These are phyloP conservation scores for Tricholomella constricta DNA, from an alignment of 768 basidiomycete species.

Conservation along the genomic window DNA sequence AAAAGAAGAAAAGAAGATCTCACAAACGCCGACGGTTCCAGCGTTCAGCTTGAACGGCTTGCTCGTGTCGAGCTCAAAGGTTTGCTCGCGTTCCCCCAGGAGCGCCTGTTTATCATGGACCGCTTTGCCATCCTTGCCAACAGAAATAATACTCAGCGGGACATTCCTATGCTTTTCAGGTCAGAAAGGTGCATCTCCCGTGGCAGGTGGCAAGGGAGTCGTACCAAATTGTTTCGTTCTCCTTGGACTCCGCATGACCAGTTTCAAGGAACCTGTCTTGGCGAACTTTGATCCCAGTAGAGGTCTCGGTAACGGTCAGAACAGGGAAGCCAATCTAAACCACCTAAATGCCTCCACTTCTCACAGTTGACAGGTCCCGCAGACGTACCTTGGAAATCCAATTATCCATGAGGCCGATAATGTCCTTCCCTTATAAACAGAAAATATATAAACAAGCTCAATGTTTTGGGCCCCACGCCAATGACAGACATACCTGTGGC, in stretches of 20 bases:
- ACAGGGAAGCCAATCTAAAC: slow-evolving; percentile 80
- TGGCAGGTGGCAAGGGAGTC: neutral
- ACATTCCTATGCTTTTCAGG: slow-evolving; percentile 57
- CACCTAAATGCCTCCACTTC: neutral
- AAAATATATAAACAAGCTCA: neutral
- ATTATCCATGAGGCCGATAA: slow-evolving; percentile 82
- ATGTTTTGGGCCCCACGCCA: neutral
- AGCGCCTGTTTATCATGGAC: slow-evolving; percentile 62
- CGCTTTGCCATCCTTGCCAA: slow-evolving; percentile 57
- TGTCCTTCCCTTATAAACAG: slow-evolving; percentile 51
- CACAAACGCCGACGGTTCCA: slow-evolving; percentile 87
- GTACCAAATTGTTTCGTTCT: slow-evolving; percentile 89
- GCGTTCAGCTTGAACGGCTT: slow-evolving; percentile 90
- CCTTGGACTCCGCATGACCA: slow-evolving; percentile 73
- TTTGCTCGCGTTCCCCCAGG: slow-evolving; percentile 67
- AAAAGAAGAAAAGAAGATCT: slow-evolving; percentile 30
- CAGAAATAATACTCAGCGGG: slow-evolving; percentile 73
- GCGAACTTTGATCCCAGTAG: slow-evolving; percentile 70
- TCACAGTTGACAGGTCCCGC: neutral
- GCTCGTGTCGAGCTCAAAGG: slow-evolving; percentile 70
- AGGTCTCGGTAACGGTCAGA: slow-evolving; percentile 78
- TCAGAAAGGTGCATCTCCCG: neutral
- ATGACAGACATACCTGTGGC: slow-evolving; percentile 52
- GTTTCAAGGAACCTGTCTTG: slow-evolving; percentile 94
- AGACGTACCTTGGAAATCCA: slow-evolving; percentile 78